These are phyloP conservation scores for Blastocystis sp. DNA, from an alignment of 352 stramenopile species.

Conservation along the genomic window DNA sequence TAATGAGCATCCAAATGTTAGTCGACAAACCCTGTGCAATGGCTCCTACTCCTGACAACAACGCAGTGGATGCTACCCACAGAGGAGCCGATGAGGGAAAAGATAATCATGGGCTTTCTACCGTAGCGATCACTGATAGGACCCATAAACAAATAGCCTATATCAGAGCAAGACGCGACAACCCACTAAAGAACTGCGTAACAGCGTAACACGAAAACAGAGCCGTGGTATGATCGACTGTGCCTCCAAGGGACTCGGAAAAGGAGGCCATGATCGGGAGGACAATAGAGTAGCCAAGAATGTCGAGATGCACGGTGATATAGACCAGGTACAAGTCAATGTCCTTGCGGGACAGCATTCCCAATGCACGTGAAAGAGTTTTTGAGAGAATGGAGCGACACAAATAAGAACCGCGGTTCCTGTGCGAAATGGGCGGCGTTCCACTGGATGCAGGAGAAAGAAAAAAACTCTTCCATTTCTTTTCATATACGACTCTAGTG, in stretches of 20 bases:
- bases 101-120: slow-evolving; percentile 35
- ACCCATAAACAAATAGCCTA: slow-evolving; percentile 67
- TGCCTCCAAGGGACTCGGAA: slow-evolving; percentile 8
- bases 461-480: no score
- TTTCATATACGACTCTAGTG: no score
- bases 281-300: slow-evolving; percentile 42
- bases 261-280: slow-evolving; percentile 47
- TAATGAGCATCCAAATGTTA: slow-evolving; percentile 31
- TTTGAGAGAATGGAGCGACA: no score
- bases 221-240: background rate
- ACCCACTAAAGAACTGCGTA: slow-evolving; percentile 29
- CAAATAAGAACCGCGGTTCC: no score
- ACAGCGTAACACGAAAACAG: slow-evolving; percentile 48
- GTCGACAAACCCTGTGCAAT: slow-evolving; percentile 38
- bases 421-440: no score
- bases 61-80: background rate
- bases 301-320: slow-evolving; percentile 46
- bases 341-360: slow-evolving; percentile 45
- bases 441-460: no score
- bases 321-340: slow-evolving; percentile 28
- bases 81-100: slow-evolving; percentile 56
- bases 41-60: slow-evolving; percentile 33
- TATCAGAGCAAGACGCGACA: background rate
- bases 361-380: background rate
- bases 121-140: slow-evolving; percentile 34